phyloP scores from a whole-genome alignment of 352 stramenopile species.

The Phytophthora palmivora region DNA sequence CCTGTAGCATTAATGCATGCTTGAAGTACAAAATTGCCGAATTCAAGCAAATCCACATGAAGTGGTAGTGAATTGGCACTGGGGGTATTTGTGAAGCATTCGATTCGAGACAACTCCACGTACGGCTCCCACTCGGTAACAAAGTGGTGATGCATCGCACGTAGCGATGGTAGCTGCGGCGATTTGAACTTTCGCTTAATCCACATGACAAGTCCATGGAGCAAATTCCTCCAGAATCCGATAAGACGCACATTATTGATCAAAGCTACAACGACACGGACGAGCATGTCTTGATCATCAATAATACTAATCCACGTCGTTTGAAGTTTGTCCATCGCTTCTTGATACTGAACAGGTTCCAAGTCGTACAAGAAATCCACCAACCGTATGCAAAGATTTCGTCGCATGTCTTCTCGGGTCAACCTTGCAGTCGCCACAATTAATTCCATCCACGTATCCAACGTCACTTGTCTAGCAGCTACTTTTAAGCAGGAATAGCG shows the following conservation, averaged over 20 bases:
- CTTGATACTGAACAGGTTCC: slow-evolving; percentile 25
- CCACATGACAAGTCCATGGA: slow-evolving; percentile 50
- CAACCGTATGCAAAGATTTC: slow-evolving; percentile 40
- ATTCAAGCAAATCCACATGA: no score
- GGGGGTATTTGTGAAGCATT: slow-evolving; percentile 33
- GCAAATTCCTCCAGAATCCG: slow-evolving; percentile 49
- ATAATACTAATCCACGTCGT: slow-evolving; percentile 42
- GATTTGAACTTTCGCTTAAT: slow-evolving; percentile 23
- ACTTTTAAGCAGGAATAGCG: slow-evolving; percentile 41
- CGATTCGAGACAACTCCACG: slow-evolving; percentile 27
- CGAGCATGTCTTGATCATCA: slow-evolving; percentile 44
- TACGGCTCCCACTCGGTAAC: slow-evolving; percentile 37
- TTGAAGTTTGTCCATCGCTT: slow-evolving; percentile 42
- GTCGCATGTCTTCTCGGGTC: slow-evolving; percentile 15
- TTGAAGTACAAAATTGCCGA: slow-evolving; percentile 44
- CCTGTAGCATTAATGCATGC: slow-evolving; percentile 38
- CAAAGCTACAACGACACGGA: no score
- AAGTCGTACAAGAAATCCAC: slow-evolving; percentile 44
- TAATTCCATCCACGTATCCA: slow-evolving; percentile 54
- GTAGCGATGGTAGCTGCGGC: slow-evolving; percentile 48
- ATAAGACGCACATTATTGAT: slow-evolving; percentile 44
- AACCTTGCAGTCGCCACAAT: slow-evolving; percentile 36
- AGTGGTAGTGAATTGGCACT: slow-evolving; percentile 13
- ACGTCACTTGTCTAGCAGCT: slow-evolving; percentile 32
- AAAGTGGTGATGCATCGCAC: slow-evolving; percentile 50